Conservation (phyloP, 2,329 filamentous ascomycete genomes). For the Ophiostoma sp. region DNA sequence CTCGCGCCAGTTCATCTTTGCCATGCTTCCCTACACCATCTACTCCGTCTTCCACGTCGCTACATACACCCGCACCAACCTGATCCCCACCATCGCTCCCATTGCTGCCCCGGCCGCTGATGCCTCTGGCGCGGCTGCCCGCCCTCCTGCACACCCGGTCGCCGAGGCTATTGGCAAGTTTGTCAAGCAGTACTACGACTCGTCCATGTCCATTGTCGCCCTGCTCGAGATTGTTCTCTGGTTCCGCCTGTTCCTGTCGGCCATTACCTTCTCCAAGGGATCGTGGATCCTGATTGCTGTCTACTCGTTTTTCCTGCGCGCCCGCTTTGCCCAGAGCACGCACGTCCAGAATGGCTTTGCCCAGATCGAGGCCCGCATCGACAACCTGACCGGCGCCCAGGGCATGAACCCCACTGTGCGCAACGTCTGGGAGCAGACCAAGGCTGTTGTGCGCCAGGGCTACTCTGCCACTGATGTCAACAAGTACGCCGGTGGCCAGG, state of each 20-base stretch:
- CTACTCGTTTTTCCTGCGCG: constrained; percentile 90
- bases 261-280: constrained; percentile 80
- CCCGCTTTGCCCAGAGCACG: constrained; percentile 80
- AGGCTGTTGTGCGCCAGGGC: constrained; percentile 66
- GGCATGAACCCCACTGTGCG: constrained; percentile 74
- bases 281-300: constrained; percentile 81
- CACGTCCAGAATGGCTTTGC: constrained; percentile 84
- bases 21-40: constrained; percentile 87
- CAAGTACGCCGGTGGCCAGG: constrained; percentile 59
- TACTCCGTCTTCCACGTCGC: constrained; percentile 99
- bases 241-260: constrained; percentile 73
- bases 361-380: constrained; percentile 67
- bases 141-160: constrained; percentile 53
- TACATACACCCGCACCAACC: constrained; percentile 88
- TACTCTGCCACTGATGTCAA: constrained; percentile 73
- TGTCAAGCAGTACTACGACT: constrained; percentile 96
- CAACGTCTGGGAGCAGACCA: constrained; percentile 74
- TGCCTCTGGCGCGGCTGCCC: constrained; percentile 48
- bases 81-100: constrained; percentile 81
- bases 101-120: constrained; percentile 50
- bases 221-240: constrained; percentile 82
- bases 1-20: constrained; percentile 80
- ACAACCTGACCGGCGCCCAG: constrained; percentile 79
- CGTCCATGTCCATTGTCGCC: constrained; percentile 89
- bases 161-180: constrained; percentile 84